These are phyloP conservation scores for Vitellaria paradoxa DNA, from an alignment of 179 eudicot genomes.

Conservation along the genomic window DNA sequence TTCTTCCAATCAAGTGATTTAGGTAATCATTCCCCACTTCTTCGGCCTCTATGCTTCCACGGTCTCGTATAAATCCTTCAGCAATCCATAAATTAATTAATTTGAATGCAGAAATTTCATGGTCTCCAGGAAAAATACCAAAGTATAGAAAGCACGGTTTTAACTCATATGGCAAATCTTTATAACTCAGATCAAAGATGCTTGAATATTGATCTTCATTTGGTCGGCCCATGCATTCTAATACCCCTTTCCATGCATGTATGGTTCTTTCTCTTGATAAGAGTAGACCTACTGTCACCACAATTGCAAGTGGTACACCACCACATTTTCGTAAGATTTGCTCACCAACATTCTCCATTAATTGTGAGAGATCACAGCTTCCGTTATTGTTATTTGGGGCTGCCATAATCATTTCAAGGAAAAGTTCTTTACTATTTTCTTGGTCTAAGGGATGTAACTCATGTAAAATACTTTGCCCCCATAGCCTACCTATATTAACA, in stretches of 20 bases:
- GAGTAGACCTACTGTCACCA: neutral
- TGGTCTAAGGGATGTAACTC: neutral
- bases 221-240: neutral
- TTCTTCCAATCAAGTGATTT: neutral
- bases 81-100: constrained; percentile 6
- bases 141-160: neutral
- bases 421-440: neutral
- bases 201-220: neutral
- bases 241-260: neutral
- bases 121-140: neutral
- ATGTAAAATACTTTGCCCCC: neutral
- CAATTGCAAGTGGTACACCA: neutral
- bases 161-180: neutral
- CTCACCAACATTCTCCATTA: neutral
- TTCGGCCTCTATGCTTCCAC: neutral
- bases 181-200: neutral
- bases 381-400: neutral
- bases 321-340: neutral
- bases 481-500: neutral
- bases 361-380: neutral
- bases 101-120: neutral
- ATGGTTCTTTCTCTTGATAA: neutral
- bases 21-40: neutral
- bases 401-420: neutral
- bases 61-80: neutral